Conservation (phyloP, 2,329 filamentous ascomycete genomes). For the Pseudonectria foliicola region DNA sequence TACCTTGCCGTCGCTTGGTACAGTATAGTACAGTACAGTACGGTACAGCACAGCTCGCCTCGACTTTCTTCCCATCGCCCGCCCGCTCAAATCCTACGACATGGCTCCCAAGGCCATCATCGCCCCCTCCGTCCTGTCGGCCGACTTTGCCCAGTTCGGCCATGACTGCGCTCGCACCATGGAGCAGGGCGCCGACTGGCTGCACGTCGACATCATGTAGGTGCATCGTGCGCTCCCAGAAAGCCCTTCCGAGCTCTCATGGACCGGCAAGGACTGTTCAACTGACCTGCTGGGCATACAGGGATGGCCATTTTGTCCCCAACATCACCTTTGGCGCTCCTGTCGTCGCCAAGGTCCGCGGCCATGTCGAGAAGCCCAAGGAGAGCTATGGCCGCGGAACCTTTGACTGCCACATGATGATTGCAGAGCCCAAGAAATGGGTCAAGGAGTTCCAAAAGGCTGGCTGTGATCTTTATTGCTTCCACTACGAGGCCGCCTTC, state of each 20-base stretch:
- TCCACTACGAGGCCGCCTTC: slow-evolving; percentile 96
- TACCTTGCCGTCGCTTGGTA: background rate
- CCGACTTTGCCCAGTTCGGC: slow-evolving; percentile 87
- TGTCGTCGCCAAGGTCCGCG: slow-evolving; percentile 88
- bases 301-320: slow-evolving; percentile 98
- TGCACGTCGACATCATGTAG: slow-evolving; percentile 87
- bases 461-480: slow-evolving; percentile 98
- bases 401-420: slow-evolving; percentile 99
- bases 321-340: slow-evolving; percentile 97
- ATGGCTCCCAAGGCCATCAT: slow-evolving; percentile 94
- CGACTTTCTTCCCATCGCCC: background rate
- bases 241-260: background rate
- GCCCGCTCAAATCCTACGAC: slow-evolving; percentile 14
- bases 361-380: slow-evolving; percentile 70
- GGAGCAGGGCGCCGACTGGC: slow-evolving; percentile 79
- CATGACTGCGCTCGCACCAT: slow-evolving; percentile 84
- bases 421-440: slow-evolving; percentile 98
- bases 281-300: slow-evolving; percentile 25
- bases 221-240: slow-evolving; percentile 10
- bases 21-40: too few relatives aligned
- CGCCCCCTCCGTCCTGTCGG: slow-evolving; percentile 94
- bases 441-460: slow-evolving; percentile 90
- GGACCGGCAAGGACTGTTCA: slow-evolving; percentile 5
- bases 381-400: slow-evolving; percentile 72
- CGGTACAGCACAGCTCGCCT: background rate